Evolutionary conservation across 2,329 filamentous ascomycete species (phyloP).

Genomic region (Neofusicoccum umdonicola): DNA sequence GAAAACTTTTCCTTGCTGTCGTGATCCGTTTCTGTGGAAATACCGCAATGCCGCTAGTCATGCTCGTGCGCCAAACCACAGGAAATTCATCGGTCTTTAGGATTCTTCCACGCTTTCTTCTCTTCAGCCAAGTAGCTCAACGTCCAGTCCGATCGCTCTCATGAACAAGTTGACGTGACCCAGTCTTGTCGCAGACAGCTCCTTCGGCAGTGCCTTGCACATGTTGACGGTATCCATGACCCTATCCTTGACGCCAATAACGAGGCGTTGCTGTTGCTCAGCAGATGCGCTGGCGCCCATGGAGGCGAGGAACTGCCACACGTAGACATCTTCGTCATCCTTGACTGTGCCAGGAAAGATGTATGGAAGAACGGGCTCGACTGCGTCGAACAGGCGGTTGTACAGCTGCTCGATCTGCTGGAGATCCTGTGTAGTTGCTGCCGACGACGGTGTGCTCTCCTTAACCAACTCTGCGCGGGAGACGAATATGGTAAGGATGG

Average conservation of each 20-base stretch:
- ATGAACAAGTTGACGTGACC: conserved; percentile 97
- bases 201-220: conserved; percentile 82
- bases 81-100: background rate
- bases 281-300: conserved; percentile 91
- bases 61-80: background rate
- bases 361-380: conserved; percentile 78
- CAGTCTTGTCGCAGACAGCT: conserved; percentile 79
- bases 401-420: conserved; percentile 76
- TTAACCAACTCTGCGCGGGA: conserved; percentile 92
- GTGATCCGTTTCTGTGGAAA: background rate
- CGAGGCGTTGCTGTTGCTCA: conserved; percentile 91
- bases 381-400: conserved; percentile 78
- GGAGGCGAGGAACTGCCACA: conserved; percentile 96
- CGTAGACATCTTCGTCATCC: conserved; percentile 87
- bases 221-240: conserved; percentile 93
- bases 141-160: conserved; percentile 97
- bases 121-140: conserved; percentile 65
- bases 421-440: conserved; percentile 57
- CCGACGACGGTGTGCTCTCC: conserved; percentile 67
- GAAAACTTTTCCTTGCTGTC: background rate
- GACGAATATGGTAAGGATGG: conserved; percentile 88
- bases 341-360: conserved; percentile 93
- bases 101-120: background rate
- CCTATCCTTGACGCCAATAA: conserved; percentile 93
- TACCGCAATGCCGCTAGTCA: background rate